A percentile compares a stretch with the other conserved stretches of the same genome.
Conservation (phyloP, 129 eudicot species). For the Dittrichia graveolens region DNA sequence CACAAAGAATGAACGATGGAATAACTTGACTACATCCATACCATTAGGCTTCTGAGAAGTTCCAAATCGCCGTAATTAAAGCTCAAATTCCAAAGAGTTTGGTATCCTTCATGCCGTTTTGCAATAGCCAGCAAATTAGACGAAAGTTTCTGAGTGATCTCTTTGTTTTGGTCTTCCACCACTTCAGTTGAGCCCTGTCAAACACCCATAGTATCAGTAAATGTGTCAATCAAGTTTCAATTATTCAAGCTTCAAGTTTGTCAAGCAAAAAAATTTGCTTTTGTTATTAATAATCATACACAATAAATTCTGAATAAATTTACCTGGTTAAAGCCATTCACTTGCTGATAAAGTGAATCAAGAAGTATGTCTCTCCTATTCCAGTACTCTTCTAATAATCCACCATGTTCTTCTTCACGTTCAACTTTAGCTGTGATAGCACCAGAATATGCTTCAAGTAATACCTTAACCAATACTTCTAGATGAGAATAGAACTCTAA, state of each 20-base stretch:
- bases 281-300: constrained; percentile 12
- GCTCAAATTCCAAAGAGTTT: constrained; percentile 87
- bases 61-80: constrained; percentile 77
- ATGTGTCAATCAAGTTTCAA: constrained; percentile 18
- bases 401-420: constrained; percentile 74
- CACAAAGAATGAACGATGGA: not conserved
- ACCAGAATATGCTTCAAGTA: constrained; percentile 88
- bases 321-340: constrained; percentile 76
- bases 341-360: constrained; percentile 73
- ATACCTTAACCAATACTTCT: constrained; percentile 62
- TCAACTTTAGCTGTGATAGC: constrained; percentile 82
- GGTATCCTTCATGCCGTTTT: constrained; percentile 83
- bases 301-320: constrained; percentile 4
- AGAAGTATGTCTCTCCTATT: constrained; percentile 73
- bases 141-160: constrained; percentile 55
- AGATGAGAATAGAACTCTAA: constrained; percentile 61
- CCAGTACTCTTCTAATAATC: constrained; percentile 75
- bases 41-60: constrained; percentile 82
- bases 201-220: constrained; percentile 9
- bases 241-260: not conserved
- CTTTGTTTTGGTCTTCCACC: constrained; percentile 55
- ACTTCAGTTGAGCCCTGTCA: constrained; percentile 62
- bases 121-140: constrained; percentile 75
- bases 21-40: constrained; percentile 36
- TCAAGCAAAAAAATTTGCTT: not conserved